Percentiles rank a stretch among this genome's conserved stretches.
Conservation (phyloP, 805 yeast species). For the Wickerhamomyces hampshirensis region DNA sequence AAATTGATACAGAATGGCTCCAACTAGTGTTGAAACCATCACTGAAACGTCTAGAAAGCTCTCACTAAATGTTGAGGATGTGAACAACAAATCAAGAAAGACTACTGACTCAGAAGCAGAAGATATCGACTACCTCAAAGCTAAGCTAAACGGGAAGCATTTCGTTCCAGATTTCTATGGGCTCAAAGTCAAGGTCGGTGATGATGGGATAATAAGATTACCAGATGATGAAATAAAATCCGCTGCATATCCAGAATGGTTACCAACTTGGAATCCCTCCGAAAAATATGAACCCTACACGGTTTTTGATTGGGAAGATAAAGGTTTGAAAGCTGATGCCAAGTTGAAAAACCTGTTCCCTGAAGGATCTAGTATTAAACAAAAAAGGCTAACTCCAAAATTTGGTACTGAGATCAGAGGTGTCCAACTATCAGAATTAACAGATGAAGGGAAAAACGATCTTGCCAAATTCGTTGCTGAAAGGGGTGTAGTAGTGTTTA, state of each 20-base stretch:
- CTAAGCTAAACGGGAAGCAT: background rate
- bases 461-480: conserved; percentile 61
- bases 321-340: conserved; percentile 8
- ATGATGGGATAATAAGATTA: conserved; percentile 4
- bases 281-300: conserved; percentile 11
- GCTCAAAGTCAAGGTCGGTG: conserved; percentile 2
- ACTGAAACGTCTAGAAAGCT: too few relatives aligned
- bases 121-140: too few relatives aligned
- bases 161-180: conserved; percentile 2
- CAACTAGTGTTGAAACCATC: too few relatives aligned
- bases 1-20: too few relatives aligned
- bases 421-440: conserved; percentile 50
- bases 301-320: conserved; percentile 7
- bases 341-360: conserved; percentile 5
- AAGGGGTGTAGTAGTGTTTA: conserved; percentile 59
- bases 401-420: conserved; percentile 59
- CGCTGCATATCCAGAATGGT: conserved; percentile 4
- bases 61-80: too few relatives aligned
- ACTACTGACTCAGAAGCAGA: too few relatives aligned
- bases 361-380: background rate
- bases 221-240: conserved; percentile 1
- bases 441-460: conserved; percentile 56
- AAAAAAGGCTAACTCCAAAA: conserved; percentile 41
- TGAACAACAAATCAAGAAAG: too few relatives aligned
- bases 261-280: conserved; percentile 10